Evolutionary conservation across 2,329 filamentous ascomycete species (phyloP), one percentile per base, ranked within the genome.

Genomic region (Pseudogymnoascus sp.): DNA sequence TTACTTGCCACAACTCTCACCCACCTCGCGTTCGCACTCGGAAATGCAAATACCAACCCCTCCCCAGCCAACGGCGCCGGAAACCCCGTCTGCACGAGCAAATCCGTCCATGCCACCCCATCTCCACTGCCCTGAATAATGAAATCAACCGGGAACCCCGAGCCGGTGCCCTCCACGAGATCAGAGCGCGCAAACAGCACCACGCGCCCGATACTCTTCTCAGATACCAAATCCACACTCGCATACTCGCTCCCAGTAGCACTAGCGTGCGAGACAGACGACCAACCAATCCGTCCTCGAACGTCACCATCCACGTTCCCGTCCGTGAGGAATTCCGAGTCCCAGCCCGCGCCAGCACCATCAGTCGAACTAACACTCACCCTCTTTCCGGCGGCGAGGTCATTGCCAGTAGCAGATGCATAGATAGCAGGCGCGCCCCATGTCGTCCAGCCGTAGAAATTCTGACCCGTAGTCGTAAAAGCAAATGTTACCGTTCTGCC

Each of bases 351-450:
- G 60, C n/a, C 38, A 16, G 25, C 16, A 23, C 59, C 37, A 37
- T 64, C 65, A 31, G 46, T 31, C n/a, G 65, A 65, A 37, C 64
- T 67, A 1, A 59, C 53, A 6, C 46, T 59, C 5, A 65, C 64
- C 3, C 14, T 23, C 23, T 60, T 63, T 0, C 62, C 59, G 28
- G 61, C 36, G 6, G 64, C 65, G 1, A 67, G 56, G 42, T 66
- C 59, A 23, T 66, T 67, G 3, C 25, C 62, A 12, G 49, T 56
- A 11, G 9, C 25, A 1, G 64, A 46, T 11, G 49, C 31, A 36
- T 66, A 66, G 2, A 66, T 62, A 2, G 61, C 64, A 11, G 64
- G 65, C 9, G 65, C 61, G 12, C 65, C 65, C 64, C 64, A 67
- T 11, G 59, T 62, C 9, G 65, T 66, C 64, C 65, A 67, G 8